These are phyloP conservation scores for Stereocaulon alpinum DNA, from an alignment of 495 filamentous ascomycete species.

Conservation along the genomic window DNA sequence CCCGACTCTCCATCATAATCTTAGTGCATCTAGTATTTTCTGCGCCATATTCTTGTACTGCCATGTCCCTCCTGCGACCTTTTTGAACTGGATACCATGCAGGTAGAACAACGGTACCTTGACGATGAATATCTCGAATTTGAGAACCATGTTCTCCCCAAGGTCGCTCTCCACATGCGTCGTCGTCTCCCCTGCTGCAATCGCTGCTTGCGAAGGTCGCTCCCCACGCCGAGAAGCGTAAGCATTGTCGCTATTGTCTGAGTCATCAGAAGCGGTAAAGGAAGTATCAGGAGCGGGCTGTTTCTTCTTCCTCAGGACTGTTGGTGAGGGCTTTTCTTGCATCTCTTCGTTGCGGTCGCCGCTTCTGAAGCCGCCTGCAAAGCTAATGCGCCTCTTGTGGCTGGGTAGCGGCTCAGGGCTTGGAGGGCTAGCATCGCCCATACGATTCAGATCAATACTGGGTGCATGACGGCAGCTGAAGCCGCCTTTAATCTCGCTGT, in stretches of 20 bases:
- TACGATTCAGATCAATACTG: slow-evolving; percentile 76
- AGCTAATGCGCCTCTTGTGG: slow-evolving; percentile 72
- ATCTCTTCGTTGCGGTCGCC: slow-evolving; percentile 52
- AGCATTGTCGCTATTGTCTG: slow-evolving; percentile 42
- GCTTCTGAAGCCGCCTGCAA: slow-evolving; percentile 53
- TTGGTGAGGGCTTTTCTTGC: slow-evolving; percentile 35
- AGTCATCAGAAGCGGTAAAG: slow-evolving; percentile 71
- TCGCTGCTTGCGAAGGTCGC: slow-evolving; percentile 20
- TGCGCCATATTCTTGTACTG: slow-evolving; percentile 98
- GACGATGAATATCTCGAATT: slow-evolving; percentile 95
- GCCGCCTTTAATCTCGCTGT: slow-evolving; percentile 82
- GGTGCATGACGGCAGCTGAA: slow-evolving; percentile 83
- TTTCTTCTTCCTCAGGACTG: slow-evolving; percentile 32
- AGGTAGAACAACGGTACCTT: slow-evolving; percentile 91
- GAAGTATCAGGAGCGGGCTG: slow-evolving; percentile 50
- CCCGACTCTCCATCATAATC: slow-evolving; percentile 45
- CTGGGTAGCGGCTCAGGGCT: slow-evolving; percentile 44
- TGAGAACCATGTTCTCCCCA: slow-evolving; percentile 65
- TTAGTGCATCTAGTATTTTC: slow-evolving; percentile 79
- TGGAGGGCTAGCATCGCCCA: slow-evolving; percentile 45
- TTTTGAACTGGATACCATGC: slow-evolving; percentile 98
- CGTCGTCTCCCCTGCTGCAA: slow-evolving; percentile 63
- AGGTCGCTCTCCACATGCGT: slow-evolving; percentile 81
- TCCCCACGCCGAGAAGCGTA: slow-evolving; percentile 24
- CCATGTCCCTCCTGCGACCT: slow-evolving; percentile 89